These are phyloP conservation scores for Clonostachys chloroleuca DNA, from an alignment of 2,329 filamentous ascomycete genomes.

Conservation along the genomic window DNA sequence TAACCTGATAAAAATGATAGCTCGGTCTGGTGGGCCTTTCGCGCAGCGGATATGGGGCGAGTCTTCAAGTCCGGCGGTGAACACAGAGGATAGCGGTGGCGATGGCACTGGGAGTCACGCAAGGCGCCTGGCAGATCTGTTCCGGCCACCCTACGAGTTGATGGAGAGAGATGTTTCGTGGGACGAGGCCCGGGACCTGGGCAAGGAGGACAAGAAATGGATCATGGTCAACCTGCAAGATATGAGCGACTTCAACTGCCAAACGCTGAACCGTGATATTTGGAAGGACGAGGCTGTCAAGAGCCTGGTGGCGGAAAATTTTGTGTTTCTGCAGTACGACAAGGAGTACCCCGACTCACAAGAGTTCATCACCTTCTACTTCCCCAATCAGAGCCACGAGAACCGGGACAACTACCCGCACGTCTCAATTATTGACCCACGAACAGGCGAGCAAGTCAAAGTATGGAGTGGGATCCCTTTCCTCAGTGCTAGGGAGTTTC, in stretches of 20 bases:
- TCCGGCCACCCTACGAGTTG: slow-evolving; percentile 85
- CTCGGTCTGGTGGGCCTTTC: slow-evolving; percentile 24
- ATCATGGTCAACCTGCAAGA: slow-evolving; percentile 95
- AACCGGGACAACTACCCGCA: slow-evolving; percentile 90
- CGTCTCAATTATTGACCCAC: slow-evolving; percentile 90
- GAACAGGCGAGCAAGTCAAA: slow-evolving; percentile 96
- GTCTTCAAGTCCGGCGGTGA: slow-evolving; percentile 4
- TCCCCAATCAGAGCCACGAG: slow-evolving; percentile 64
- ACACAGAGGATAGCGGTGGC: neutral
- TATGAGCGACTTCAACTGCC: slow-evolving; percentile 88
- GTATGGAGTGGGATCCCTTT: slow-evolving; percentile 86
- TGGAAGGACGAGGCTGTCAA: slow-evolving; percentile 85
- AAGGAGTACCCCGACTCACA: slow-evolving; percentile 76
- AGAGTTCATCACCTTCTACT: slow-evolving; percentile 89
- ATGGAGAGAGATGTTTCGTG: slow-evolving; percentile 71
- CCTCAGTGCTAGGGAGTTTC: slow-evolving; percentile 72
- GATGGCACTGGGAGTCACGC: slow-evolving; percentile 59
- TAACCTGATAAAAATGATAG: slow-evolving; percentile 2
- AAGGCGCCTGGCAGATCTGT: slow-evolving; percentile 82
- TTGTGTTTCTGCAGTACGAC: slow-evolving; percentile 91
- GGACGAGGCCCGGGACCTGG: slow-evolving; percentile 79
- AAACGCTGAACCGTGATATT: slow-evolving; percentile 87
- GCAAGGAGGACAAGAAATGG: slow-evolving; percentile 90
- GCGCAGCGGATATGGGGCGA: slow-evolving; percentile 31
- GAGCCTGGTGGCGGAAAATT: slow-evolving; percentile 83